Evolutionary conservation across 306 rosid genomes (phyloP).

Genomic region (Vicia sativa): DNA sequence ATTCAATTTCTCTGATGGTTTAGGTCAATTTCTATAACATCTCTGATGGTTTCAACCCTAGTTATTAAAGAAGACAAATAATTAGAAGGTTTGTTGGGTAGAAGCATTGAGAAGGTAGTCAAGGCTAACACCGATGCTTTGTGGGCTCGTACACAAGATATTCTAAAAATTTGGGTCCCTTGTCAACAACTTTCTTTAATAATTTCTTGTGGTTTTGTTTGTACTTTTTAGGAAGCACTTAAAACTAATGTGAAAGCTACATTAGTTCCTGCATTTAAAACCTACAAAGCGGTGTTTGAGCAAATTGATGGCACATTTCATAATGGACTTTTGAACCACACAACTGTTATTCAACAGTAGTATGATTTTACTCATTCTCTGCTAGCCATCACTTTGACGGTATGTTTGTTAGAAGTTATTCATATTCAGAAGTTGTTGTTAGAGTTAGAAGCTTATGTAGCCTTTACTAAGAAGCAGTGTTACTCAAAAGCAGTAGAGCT

Average conservation of each 20-base stretch:
- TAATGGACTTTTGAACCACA: conserved; percentile 57
- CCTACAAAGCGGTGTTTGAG: conserved; percentile 71
- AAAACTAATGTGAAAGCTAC: conserved; percentile 64
- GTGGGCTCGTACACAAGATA: conserved; percentile 59
- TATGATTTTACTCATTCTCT: conserved; percentile 69
- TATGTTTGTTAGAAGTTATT: too few relatives aligned
- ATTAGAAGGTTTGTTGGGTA: conserved; percentile 65
- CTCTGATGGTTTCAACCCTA: conserved; percentile 59
- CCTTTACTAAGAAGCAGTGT: too few relatives aligned
- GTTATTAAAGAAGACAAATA: conserved; percentile 68
- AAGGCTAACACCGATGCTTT: conserved; percentile 65
- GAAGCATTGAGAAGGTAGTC: conserved; percentile 61
- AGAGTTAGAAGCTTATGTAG: too few relatives aligned
- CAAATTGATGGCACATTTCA: conserved; percentile 67
- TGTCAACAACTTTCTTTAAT: conserved; percentile 34
- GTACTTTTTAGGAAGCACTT: conserved; percentile 63
- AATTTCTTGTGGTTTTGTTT: conserved; percentile 24
- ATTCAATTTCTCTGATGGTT: too few relatives aligned
- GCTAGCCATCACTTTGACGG: conserved; percentile 63
- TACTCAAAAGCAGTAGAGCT: too few relatives aligned
- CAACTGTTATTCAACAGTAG: conserved; percentile 63
- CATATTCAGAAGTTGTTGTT: too few relatives aligned
- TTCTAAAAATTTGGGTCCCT: conserved; percentile 13
- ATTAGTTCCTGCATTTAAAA: conserved; percentile 64
- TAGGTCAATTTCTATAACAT: too few relatives aligned